phyloP scores from a whole-genome alignment of 2,329 filamentous ascomycete genomes.

The Penicillium italicum region DNA sequence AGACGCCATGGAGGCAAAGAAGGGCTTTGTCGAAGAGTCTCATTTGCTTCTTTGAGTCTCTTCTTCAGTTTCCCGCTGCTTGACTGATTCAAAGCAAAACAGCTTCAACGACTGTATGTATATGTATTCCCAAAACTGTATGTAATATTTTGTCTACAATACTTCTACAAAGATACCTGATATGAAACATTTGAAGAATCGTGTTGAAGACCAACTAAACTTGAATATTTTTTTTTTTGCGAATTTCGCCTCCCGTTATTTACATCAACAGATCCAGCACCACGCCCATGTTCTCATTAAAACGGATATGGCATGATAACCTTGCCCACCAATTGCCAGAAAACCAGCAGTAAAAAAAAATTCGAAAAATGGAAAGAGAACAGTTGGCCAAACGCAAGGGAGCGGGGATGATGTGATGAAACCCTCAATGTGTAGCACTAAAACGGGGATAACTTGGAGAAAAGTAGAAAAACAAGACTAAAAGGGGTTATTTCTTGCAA shows the following conservation, averaged over 20 bases:
- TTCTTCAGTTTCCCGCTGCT: background rate
- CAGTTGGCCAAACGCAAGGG: conserved; percentile 11
- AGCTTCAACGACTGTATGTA: background rate
- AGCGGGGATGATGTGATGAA: conserved; percentile 14
- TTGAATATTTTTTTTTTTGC: conserved; percentile 14
- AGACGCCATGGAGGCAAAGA: background rate
- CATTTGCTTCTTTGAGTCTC: background rate
- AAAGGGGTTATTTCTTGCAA: conserved; percentile 22
- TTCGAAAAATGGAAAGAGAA: conserved; percentile 8
- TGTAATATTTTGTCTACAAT: background rate
- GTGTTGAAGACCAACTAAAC: background rate
- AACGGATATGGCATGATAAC: conserved; percentile 30
- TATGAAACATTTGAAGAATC: background rate
- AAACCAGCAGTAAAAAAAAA: conserved; percentile 15
- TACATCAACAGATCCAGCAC: conserved; percentile 32
- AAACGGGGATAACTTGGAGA: conserved; percentile 5
- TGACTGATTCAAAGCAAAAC: background rate
- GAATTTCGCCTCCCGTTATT: conserved; percentile 30
- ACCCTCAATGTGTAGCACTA: conserved; percentile 8
- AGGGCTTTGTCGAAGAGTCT: background rate
- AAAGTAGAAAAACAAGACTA: conserved; percentile 19
- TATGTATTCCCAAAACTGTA: background rate
- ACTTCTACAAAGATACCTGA: background rate
- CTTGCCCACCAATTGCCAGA: conserved; percentile 21
- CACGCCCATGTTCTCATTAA: conserved; percentile 37